Evolutionary conservation across 768 basidiomycete genomes (phyloP), one percentile per base, ranked within the genome.

Genomic region (Suillus variegatus): DNA sequence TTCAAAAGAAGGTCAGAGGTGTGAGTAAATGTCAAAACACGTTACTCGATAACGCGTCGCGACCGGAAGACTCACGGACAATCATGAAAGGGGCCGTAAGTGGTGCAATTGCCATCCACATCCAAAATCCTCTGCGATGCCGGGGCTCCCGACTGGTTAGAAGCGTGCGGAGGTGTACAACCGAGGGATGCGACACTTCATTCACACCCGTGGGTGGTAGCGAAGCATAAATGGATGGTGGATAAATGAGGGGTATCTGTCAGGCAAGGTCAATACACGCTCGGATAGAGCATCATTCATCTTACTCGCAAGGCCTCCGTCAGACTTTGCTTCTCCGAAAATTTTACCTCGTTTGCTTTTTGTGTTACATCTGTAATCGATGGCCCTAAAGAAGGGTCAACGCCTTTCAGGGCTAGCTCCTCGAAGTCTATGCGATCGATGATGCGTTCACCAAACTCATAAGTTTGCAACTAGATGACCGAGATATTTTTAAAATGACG

Each of bases 381-480:
- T n/a, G 90, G 90, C 0, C 87, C 90, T 56, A 89, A 70, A 12
- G 89, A 86, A 20, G 90, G 87, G 70, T 93, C 89, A 40, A 94
- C 77, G 40, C 85, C 82, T 74, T 91, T 91, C 70, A 94, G 80
- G 9, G 87, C 88, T 43, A 90, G 81, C 74, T 94, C 92, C 75
- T 94, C 93, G 68, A 93, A 93, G 60, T 93, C 93, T 66, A 93
- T 80, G 25, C 84, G 81, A 75, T 93, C 89, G 25, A 89, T 80
- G 2, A 92, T 74, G 25, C 85, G 85, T 78, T 92, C 88, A 32
- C 92, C 92, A 46, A 82, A 77, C 67, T 83, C 77, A 72, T 87
- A 90, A 14, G 85, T 78, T 74, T 82, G 86, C 35, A 85, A 74
- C 92, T 93, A 67, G 2, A 64, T n/a, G 28, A 40, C 16, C 8